Conservation (phyloP, 148 eudicot genomes). For the Silene uniflora region DNA sequence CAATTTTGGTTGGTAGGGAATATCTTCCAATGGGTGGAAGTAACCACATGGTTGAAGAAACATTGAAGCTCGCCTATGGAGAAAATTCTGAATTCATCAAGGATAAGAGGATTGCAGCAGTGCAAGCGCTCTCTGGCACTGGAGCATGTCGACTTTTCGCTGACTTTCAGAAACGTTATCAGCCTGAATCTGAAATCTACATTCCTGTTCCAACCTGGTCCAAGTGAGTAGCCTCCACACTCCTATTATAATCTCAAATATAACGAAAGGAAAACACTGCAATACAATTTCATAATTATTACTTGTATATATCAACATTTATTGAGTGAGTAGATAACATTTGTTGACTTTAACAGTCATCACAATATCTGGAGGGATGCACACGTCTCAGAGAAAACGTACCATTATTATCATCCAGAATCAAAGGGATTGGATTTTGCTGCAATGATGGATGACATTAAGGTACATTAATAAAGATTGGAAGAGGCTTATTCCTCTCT, state of each 20-base stretch:
- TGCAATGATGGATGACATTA: constrained; percentile 73
- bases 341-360: constrained; percentile 50
- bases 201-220: constrained; percentile 98
- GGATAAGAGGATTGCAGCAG: constrained; percentile 89
- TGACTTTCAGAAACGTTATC: constrained; percentile 89
- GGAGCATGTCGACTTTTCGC: constrained; percentile 99
- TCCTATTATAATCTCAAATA: not conserved
- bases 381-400: constrained; percentile 63
- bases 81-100: constrained; percentile 79
- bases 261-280: not conserved
- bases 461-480: constrained; percentile 41
- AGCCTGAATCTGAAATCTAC: constrained; percentile 83
- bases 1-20: constrained; percentile 51
- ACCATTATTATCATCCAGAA: constrained; percentile 82
- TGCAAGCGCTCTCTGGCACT: constrained; percentile 96
- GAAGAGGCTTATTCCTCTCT: not conserved
- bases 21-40: constrained; percentile 99
- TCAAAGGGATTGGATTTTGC: constrained; percentile 80
- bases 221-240: constrained; percentile 56
- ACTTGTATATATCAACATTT: not conserved
- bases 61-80: constrained; percentile 91
- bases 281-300: not conserved
- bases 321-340: not conserved
- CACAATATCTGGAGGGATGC: constrained; percentile 99
- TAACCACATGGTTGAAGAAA: constrained; percentile 77